Evolutionary conservation across 1,284 basidiomycete genomes (phyloP).

Genomic region (Takashimella koratensis): DNA sequence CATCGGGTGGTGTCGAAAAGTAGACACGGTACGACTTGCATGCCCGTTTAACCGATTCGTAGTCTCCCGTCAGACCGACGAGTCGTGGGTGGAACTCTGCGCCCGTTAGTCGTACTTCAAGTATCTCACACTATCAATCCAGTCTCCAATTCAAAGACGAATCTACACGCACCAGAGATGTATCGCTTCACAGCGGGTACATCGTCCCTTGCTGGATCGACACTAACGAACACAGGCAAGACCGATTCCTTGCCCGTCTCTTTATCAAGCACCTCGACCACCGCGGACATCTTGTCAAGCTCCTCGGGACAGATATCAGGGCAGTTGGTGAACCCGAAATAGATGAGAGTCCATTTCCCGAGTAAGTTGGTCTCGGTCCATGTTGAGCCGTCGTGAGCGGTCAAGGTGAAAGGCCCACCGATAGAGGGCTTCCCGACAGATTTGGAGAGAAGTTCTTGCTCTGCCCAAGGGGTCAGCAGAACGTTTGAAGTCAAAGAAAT

Average conservation of each 20-base stretch:
- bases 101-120: too few species aligned
- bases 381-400: conserved; percentile 61
- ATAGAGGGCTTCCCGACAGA: conserved; percentile 66
- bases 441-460: conserved; percentile 60
- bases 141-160: too few species aligned
- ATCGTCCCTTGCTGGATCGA: conserved; percentile 90
- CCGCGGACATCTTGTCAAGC: conserved; percentile 87
- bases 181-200: conserved; percentile 57
- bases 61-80: conserved; percentile 82
- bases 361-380: conserved; percentile 82
- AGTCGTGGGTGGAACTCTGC: conserved; percentile 88
- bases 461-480: conserved; percentile 47
- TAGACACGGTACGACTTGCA: conserved; percentile 98
- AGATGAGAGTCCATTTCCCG: conserved; percentile 80
- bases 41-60: conserved; percentile 76
- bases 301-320: conserved; percentile 99
- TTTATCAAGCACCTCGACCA: conserved; percentile 70
- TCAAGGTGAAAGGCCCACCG: conserved; percentile 82
- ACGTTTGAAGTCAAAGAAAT: conserved; percentile 18
- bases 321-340: conserved; percentile 96
- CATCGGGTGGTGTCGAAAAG: conserved; percentile 90
- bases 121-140: too few species aligned
- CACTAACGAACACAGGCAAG: conserved; percentile 88
- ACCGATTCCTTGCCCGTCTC: conserved; percentile 58
- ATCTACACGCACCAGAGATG: conserved; percentile 47